These are phyloP conservation scores for Fusarium haematococcum DNA, from an alignment of 2,329 filamentous ascomycete genomes.

Conservation along the genomic window DNA sequence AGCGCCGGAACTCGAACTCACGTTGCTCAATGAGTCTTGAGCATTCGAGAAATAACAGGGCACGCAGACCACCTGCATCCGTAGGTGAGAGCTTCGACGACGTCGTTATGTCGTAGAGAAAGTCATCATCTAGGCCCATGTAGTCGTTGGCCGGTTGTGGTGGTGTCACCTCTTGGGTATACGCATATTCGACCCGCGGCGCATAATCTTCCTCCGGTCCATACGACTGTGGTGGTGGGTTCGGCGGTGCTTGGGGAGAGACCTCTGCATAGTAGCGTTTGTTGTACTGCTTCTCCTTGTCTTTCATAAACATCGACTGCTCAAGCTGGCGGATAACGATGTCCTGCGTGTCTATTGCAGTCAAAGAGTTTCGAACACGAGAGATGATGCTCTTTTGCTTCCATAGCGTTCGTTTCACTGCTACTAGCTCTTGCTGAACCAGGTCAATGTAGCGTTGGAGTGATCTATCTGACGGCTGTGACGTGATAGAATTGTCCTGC, in stretches of 20 bases:
- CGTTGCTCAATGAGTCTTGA: slow-evolving; percentile 52
- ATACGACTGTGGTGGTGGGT: slow-evolving; percentile 13
- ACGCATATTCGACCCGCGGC: slow-evolving; percentile 3
- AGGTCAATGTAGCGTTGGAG: slow-evolving; percentile 56
- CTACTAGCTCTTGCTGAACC: slow-evolving; percentile 55
- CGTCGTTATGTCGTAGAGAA: slow-evolving; percentile 41
- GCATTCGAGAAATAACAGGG: slow-evolving; percentile 55
- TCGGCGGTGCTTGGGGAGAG: neutral
- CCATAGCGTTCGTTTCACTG: slow-evolving; percentile 51
- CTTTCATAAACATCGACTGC: slow-evolving; percentile 14
- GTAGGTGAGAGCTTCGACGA: slow-evolving; percentile 52
- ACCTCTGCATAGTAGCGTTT: slow-evolving; percentile 16
- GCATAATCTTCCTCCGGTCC: slow-evolving; percentile 14
- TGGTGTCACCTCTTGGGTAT: neutral
- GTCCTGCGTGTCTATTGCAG: slow-evolving; percentile 26
- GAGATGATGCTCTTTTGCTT: slow-evolving; percentile 49
- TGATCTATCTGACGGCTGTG: slow-evolving; percentile 54
- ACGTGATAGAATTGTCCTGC: slow-evolving; percentile 55
- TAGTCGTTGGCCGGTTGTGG: slow-evolving; percentile 34
- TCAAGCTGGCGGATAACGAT: slow-evolving; percentile 25
- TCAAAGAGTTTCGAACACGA: slow-evolving; percentile 41
- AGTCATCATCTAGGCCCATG: slow-evolving; percentile 39
- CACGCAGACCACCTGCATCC: slow-evolving; percentile 52
- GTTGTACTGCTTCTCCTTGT: slow-evolving; percentile 12
- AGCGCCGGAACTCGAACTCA: slow-evolving; percentile 48